Percentiles rank a stretch among this genome's conserved stretches.
Conservation (phyloP, 2,329 filamentous ascomycete genomes). For the Xylariaceae sp. region DNA sequence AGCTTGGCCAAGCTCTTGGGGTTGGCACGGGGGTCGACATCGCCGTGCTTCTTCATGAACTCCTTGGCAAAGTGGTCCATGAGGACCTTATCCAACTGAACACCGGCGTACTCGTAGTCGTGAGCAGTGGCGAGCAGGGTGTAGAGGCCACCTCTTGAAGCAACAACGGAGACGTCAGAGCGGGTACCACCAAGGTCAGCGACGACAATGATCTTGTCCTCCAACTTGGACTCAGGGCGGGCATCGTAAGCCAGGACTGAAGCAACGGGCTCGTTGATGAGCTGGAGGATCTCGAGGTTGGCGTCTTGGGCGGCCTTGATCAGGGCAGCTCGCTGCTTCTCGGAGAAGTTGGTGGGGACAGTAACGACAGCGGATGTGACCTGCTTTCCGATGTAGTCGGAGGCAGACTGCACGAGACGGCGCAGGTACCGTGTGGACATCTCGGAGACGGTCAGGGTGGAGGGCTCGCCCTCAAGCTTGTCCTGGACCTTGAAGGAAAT, state of each 20-base stretch:
- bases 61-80: conserved; percentile 98
- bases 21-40: conserved; percentile 75
- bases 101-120: conserved; percentile 89
- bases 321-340: conserved; percentile 79
- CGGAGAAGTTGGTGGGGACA: conserved; percentile 86
- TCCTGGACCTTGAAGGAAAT: conserved; percentile 83
- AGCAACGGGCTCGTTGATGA: conserved; percentile 86
- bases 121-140: conserved; percentile 88
- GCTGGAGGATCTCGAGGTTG: conserved; percentile 82
- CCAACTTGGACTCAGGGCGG: conserved; percentile 63
- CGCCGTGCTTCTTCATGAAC: conserved; percentile 93
- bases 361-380: conserved; percentile 95
- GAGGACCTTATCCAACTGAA: conserved; percentile 80
- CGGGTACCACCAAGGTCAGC: conserved; percentile 89
- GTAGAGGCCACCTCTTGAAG: conserved; percentile 92
- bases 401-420: conserved; percentile 74
- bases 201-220: conserved; percentile 87
- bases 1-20: conserved; percentile 82
- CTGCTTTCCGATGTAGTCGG: conserved; percentile 86
- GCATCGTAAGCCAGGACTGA: conserved; percentile 89
- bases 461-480: conserved; percentile 58
- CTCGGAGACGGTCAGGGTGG: conserved; percentile 71
- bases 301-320: conserved; percentile 72
- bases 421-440: conserved; percentile 78
- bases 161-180: conserved; percentile 85